These are phyloP conservation scores for Myrmaecium sp. DNA, from an alignment of 2,329 filamentous ascomycete species.

Conservation along the genomic window DNA sequence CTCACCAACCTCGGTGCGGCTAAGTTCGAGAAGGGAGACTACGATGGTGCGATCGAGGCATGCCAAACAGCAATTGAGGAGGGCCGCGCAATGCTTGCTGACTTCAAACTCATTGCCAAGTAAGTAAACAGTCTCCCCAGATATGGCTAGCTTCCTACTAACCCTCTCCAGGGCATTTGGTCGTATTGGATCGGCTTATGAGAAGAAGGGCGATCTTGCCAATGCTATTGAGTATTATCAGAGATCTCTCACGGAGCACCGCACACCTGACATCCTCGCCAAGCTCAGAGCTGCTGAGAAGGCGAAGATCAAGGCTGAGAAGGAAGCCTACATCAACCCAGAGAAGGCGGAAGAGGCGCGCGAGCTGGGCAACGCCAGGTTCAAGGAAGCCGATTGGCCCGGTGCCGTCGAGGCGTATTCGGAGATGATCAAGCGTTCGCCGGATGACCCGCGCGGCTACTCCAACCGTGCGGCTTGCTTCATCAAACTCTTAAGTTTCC, in stretches of 20 bases:
- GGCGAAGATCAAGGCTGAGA: conserved; percentile 58
- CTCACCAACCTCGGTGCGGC: conserved; percentile 91
- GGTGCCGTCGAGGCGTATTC: conserved; percentile 84
- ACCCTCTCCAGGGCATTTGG: conserved; percentile 51
- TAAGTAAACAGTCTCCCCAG: conserved; percentile 23
- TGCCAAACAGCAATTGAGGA: conserved; percentile 83
- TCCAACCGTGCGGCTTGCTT: conserved; percentile 95
- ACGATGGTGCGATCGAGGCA: conserved; percentile 66
- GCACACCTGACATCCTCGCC: conserved; percentile 79
- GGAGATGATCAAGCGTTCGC: conserved; percentile 93
- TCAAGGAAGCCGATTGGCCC: conserved; percentile 93
- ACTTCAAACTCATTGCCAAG: conserved; percentile 98
- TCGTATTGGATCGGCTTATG: conserved; percentile 83
- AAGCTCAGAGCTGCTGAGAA: conserved; percentile 90
- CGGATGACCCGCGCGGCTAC: conserved; percentile 84
- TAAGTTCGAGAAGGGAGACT: conserved; percentile 92
- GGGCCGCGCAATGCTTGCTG: conserved; percentile 74
- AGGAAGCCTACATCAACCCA: conserved; percentile 70
- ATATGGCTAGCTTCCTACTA: conserved; percentile 3
- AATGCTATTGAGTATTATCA: conserved; percentile 82
- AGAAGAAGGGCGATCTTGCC: conserved; percentile 67
- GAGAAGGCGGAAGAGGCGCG: conserved; percentile 89
- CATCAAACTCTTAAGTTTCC: conserved; percentile 92
- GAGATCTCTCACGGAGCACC: conserved; percentile 88
- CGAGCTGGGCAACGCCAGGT: conserved; percentile 87